phyloP scores from a whole-genome alignment of 345 rosid species.

The Salix viminalis region DNA sequence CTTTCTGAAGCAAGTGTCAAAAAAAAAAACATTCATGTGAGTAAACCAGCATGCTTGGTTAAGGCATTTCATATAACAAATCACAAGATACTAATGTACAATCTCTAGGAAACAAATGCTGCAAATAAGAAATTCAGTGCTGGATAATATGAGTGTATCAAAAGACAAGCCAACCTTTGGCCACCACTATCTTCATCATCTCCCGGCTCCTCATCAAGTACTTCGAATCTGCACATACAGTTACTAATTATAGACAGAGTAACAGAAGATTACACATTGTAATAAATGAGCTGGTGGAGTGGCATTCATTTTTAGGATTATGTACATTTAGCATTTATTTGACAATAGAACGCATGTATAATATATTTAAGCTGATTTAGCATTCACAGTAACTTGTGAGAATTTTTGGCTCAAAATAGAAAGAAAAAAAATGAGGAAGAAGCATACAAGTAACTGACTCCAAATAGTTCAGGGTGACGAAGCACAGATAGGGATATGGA shows the following conservation, averaged over 20 bases:
- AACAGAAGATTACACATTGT: not conserved
- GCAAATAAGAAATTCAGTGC: not conserved
- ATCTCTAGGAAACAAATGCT: not conserved
- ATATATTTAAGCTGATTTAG: too few species aligned
- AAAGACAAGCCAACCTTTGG: slow-evolving; percentile 48
- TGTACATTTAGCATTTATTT: too few species aligned
- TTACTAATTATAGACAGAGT: slow-evolving; percentile 2
- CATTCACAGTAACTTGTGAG: too few species aligned
- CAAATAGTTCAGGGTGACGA: too few species aligned
- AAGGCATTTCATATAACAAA: not conserved
- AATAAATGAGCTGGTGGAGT: not conserved
- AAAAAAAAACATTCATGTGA: not conserved
- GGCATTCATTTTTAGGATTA: too few species aligned
- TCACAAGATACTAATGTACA: not conserved
- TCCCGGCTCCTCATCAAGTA: slow-evolving; percentile 94
- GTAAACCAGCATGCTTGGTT: not conserved
- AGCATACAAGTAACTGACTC: too few species aligned
- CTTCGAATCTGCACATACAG: slow-evolving; percentile 61
- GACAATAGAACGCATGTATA: too few species aligned
- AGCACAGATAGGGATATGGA: too few species aligned
- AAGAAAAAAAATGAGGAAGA: too few species aligned
- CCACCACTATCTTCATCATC: slow-evolving; percentile 86
- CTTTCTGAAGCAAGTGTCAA: slow-evolving; percentile 43
- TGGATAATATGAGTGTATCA: not conserved
- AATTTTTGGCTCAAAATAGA: too few species aligned